phyloP scores from a whole-genome alignment of 176 grass and related monocot species.

The Oryza australiensis region DNA sequence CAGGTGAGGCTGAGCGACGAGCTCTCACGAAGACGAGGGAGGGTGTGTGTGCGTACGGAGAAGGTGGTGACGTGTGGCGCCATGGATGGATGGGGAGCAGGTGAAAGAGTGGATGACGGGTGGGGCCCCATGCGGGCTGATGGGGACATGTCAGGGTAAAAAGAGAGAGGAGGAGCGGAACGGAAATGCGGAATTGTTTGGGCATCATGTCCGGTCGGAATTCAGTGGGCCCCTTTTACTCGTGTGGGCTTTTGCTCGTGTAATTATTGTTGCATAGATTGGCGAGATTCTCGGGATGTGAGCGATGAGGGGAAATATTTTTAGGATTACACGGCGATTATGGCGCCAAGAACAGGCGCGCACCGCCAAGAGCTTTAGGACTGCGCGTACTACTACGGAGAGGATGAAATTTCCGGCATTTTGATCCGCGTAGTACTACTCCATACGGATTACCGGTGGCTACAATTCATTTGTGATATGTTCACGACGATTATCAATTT shows the following conservation, averaged over 20 bases:
- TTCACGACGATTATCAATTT: not conserved
- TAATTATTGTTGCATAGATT: constrained; percentile 34
- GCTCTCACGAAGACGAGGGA: not conserved
- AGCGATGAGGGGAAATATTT: not conserved
- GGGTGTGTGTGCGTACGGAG: not conserved
- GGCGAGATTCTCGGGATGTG: constrained; percentile 1
- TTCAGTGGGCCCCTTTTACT: not conserved
- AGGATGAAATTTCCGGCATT: not conserved
- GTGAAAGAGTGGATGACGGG: not conserved
- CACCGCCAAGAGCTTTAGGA: not conserved
- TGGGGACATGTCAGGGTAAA: not conserved
- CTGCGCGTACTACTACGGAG: too few relatives aligned
- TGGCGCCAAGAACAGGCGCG: constrained; percentile 22
- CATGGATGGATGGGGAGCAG: not conserved
- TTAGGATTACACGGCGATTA: not conserved
- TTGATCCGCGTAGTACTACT: too few relatives aligned
- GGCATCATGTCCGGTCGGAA: not conserved
- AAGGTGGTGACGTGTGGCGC: not conserved
- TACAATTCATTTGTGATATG: not conserved
- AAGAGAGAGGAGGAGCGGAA: not conserved
- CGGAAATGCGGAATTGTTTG: constrained; percentile 27
- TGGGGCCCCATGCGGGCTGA: not conserved
- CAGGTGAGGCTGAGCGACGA: too few relatives aligned
- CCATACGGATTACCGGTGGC: too few relatives aligned
- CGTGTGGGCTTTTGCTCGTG: not conserved